phyloP scores from a whole-genome alignment of 2,329 filamentous ascomycete genomes.

The Nakataea oryzae region DNA sequence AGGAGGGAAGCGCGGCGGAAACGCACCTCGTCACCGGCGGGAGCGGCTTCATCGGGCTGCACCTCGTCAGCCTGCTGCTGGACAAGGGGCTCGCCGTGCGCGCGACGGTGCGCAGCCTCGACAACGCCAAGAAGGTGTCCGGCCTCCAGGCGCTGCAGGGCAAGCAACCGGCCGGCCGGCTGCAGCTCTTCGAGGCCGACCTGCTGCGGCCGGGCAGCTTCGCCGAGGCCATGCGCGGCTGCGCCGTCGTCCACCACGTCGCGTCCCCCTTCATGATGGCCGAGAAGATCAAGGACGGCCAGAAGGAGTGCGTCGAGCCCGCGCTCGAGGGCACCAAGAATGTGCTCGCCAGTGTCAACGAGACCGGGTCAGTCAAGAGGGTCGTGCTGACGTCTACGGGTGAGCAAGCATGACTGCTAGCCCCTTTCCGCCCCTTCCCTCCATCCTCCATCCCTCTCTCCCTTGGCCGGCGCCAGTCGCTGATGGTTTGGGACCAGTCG shows the following conservation, averaged over 20 bases:
- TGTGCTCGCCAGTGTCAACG: conserved; percentile 12
- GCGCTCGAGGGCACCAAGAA: conserved; percentile 15
- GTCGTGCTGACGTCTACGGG: conserved; percentile 15
- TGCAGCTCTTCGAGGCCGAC: conserved; percentile 19
- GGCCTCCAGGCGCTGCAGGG: conserved; percentile 6
- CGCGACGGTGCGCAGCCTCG: conserved; percentile 8
- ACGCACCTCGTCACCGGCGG: conserved; percentile 45
- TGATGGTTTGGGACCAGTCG: conserved; percentile 8
- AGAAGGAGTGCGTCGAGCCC: conserved; percentile 15
- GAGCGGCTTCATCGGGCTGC: conserved; percentile 51
- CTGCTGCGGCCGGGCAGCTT: conserved; percentile 18
- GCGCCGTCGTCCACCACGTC: conserved; percentile 20
- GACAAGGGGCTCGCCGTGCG: conserved; percentile 7
- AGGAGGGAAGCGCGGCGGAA: neutral
- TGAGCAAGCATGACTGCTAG: neutral
- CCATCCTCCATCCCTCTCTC: neutral
- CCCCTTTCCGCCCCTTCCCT: no score
- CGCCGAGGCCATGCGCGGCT: conserved; percentile 15
- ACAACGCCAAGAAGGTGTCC: conserved; percentile 6
- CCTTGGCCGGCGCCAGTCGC: neutral
- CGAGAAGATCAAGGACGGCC: conserved; percentile 14
- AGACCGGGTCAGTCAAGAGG: conserved; percentile 11
- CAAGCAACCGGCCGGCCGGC: conserved; percentile 5
- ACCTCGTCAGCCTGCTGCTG: conserved; percentile 17
- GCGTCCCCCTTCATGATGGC: conserved; percentile 21